A percentile compares a stretch with the other conserved stretches of the same genome.
phyloP scores from a whole-genome alignment of 352 stramenopile species.

The Phytophthora pistaciae region DNA sequence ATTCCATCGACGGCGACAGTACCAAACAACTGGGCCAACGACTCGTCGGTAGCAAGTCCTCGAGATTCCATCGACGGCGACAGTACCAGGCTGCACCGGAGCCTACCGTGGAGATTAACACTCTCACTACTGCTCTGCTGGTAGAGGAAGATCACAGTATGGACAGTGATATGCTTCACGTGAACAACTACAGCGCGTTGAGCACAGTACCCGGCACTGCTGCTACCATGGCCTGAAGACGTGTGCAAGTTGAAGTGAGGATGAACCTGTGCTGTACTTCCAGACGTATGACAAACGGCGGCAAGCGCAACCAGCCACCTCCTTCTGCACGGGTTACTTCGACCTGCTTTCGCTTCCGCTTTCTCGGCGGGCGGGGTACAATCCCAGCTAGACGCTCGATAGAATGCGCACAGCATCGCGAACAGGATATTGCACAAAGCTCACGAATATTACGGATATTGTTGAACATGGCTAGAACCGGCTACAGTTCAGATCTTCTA shows the following conservation, averaged over 20 bases:
- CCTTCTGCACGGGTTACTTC: background rate
- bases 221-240: constrained; percentile 24
- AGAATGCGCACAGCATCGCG: constrained; percentile 18
- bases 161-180: background rate
- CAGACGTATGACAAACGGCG: constrained; percentile 14
- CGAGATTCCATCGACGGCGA: constrained; percentile 20
- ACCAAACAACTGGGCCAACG: constrained; percentile 56
- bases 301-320: too few relatives aligned
- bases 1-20: constrained; percentile 22
- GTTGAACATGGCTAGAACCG: constrained; percentile 6
- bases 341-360: constrained; percentile 13
- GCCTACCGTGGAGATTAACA: constrained; percentile 12
- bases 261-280: background rate
- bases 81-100: constrained; percentile 20
- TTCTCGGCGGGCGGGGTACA: constrained; percentile 3
- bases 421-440: background rate
- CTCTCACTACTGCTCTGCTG: constrained; percentile 22
- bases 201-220: constrained; percentile 9
- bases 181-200: constrained; percentile 19
- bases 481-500: constrained; percentile 10
- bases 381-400: constrained; percentile 12
- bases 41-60: constrained; percentile 20
- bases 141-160: constrained; percentile 14
- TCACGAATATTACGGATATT: constrained; percentile 6
- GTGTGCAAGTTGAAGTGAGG: background rate